These are phyloP conservation scores for Ceratocystis diversiconidia DNA, from an alignment of 2,329 filamentous ascomycete genomes.

Conservation along the genomic window DNA sequence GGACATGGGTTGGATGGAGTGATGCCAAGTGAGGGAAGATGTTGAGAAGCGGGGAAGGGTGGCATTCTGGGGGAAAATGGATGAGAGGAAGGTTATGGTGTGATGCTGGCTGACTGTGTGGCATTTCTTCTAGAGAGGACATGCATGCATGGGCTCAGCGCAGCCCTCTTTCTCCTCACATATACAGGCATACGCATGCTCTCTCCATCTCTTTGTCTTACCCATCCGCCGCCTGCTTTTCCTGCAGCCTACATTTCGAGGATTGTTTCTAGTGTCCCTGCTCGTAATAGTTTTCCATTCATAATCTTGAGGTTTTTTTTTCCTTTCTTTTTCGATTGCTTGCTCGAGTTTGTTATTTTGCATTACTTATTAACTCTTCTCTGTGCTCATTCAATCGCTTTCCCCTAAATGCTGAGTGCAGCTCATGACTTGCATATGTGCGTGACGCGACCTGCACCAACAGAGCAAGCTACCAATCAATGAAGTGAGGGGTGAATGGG, in stretches of 20 bases:
- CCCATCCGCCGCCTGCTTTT: no score
- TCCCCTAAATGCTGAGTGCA: background rate
- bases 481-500: background rate
- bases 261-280: background rate
- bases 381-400: background rate
- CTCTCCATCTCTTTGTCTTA: no score
- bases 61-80: background rate
- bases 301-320: background rate
- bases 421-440: background rate
- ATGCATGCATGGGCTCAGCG: background rate
- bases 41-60: background rate
- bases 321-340: background rate
- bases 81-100: background rate
- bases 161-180: no score
- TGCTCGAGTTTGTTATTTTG: background rate
- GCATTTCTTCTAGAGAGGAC: background rate
- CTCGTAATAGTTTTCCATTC: background rate
- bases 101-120: background rate
- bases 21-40: slow-evolving; percentile 11
- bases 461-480: background rate
- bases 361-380: background rate
- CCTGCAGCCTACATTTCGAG: background rate
- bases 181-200: no score
- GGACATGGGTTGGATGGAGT: slow-evolving; percentile 85
- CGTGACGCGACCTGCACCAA: background rate